Evolutionary conservation across 192 early-diverging fungal genomes (phyloP).

Genomic region (Entomortierella chlamydospora): DNA sequence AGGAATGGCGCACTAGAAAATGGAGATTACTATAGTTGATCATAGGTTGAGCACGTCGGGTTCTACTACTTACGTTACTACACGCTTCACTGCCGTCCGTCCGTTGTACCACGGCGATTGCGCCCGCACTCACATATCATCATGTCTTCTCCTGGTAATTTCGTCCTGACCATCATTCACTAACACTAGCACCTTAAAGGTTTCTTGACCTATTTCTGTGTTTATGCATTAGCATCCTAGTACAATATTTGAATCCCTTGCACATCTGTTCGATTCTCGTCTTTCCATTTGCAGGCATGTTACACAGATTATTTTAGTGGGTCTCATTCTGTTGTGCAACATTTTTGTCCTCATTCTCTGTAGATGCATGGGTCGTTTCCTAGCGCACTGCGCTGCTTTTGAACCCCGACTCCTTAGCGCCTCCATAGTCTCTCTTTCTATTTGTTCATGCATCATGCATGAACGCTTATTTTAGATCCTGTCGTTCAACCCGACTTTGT

Average conservation of each 20-base stretch:
- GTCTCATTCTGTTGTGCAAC: too few species aligned
- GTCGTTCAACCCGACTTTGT: constrained; percentile 1
- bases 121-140: background rate
- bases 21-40: constrained; percentile 10
- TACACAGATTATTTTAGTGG: too few species aligned
- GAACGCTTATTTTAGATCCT: too few species aligned
- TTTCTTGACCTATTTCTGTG: too few species aligned
- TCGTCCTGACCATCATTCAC: too few species aligned
- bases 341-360: background rate
- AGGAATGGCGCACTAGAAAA: constrained; percentile 13
- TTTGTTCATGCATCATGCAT: constrained; percentile 10
- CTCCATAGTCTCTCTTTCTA: background rate
- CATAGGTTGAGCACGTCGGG: constrained; percentile 18
- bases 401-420: constrained; percentile 24
- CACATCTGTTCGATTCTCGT: too few species aligned
- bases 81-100: constrained; percentile 6
- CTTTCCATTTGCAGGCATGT: too few species aligned
- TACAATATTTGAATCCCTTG: too few species aligned
- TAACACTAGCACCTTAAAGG: too few species aligned
- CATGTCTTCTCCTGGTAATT: too few species aligned
- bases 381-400: constrained; percentile 17
- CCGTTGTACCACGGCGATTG: constrained; percentile 16
- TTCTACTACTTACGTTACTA: constrained; percentile 13
- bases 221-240: too few species aligned
- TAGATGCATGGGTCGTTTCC: constrained; percentile 9